A percentile compares a stretch with the other conserved stretches of the same genome.
Conservation (phyloP, 192 early-diverging fungal genomes). For the Podila verticillata region DNA sequence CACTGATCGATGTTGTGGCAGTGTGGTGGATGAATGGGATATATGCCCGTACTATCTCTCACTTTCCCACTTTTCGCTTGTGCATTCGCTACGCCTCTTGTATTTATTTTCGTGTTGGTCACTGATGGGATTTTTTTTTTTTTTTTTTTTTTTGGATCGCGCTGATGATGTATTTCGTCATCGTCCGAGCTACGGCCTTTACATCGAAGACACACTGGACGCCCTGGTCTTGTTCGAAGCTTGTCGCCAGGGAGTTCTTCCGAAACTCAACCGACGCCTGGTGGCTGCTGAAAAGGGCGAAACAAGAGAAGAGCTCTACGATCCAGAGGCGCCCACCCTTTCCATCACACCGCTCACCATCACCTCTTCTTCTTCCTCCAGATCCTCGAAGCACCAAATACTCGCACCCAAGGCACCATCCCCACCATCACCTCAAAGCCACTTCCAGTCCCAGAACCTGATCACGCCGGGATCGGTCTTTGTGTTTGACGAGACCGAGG, state of each 20-base stretch:
- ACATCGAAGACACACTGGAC: conserved; percentile 33
- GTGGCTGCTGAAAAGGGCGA: conserved; percentile 34
- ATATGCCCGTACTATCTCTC: too few relatives aligned
- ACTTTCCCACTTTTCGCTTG: background rate
- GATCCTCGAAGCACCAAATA: background rate
- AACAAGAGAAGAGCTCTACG: background rate
- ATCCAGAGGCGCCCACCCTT: background rate
- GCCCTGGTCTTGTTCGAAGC: conserved; percentile 44
- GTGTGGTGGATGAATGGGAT: too few relatives aligned
- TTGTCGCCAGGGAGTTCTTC: conserved; percentile 47
- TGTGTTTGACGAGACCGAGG: conserved; percentile 54
- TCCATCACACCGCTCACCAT: background rate
- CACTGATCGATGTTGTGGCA: too few relatives aligned
- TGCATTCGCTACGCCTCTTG: background rate
- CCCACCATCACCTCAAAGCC: background rate
- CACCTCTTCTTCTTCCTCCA: background rate
- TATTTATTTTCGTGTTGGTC: background rate
- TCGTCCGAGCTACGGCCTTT: too few relatives aligned
- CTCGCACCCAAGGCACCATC: background rate
- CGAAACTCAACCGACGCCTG: conserved; percentile 29
- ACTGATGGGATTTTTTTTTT: background rate
- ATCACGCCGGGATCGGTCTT: conserved; percentile 33
- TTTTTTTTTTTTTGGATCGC: background rate
- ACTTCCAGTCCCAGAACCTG: background rate
- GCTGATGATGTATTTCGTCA: too few relatives aligned